Conservation (phyloP, 1,139 yeast genomes). For the Candida tropicalis region DNA sequence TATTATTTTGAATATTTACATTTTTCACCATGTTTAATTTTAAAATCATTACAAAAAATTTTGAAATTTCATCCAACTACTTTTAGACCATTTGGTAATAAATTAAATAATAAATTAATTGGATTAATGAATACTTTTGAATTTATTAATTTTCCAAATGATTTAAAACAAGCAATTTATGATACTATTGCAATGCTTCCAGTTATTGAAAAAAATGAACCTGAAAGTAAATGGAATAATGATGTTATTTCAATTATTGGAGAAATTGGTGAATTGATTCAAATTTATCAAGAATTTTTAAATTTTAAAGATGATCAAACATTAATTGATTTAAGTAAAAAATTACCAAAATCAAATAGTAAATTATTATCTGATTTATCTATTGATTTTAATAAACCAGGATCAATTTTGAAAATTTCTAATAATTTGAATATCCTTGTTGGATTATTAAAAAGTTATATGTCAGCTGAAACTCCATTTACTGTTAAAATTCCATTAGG, state of each 20-base stretch:
- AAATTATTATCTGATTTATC: slow-evolving; percentile 29
- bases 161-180: slow-evolving; percentile 46
- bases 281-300: slow-evolving; percentile 58
- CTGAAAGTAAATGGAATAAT: slow-evolving; percentile 51
- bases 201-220: slow-evolving; percentile 53
- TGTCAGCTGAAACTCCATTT: slow-evolving; percentile 48
- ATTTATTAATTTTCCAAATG: slow-evolving; percentile 33
- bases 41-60: slow-evolving; percentile 53
- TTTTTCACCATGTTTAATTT: slow-evolving; percentile 39
- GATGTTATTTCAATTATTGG: slow-evolving; percentile 36
- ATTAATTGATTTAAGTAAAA: slow-evolving; percentile 32
- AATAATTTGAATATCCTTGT: slow-evolving; percentile 50
- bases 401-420: slow-evolving; percentile 52
- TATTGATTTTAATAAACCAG: slow-evolving; percentile 60
- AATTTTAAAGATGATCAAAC: slow-evolving; percentile 59
- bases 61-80: slow-evolving; percentile 71
- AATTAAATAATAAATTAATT: slow-evolving; percentile 52
- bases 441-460: slow-evolving; percentile 46
- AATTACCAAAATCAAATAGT: slow-evolving; percentile 27
- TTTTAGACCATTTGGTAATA: slow-evolving; percentile 75
- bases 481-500: slow-evolving; percentile 63
- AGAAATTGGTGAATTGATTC: slow-evolving; percentile 55
- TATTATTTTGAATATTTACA: slow-evolving; percentile 51
- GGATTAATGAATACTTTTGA: slow-evolving; percentile 31
- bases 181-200: slow-evolving; percentile 63